A percentile compares a stretch with the other conserved stretches of the same genome.
phyloP scores from a whole-genome alignment of 805 yeast genomes.

The Scheffersomyces spartinae region DNA sequence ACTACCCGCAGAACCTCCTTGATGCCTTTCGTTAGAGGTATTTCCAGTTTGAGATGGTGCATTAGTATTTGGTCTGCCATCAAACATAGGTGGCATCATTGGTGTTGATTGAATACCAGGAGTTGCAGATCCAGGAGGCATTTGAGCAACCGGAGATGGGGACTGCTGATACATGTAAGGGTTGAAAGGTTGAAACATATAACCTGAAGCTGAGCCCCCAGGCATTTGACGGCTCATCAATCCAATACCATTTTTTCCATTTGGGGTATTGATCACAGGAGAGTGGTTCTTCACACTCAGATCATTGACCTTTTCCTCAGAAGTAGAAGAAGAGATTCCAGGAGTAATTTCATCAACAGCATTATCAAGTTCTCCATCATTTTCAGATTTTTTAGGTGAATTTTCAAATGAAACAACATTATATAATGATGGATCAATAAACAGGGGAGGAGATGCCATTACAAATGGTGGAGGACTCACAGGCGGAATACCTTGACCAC shows the following conservation, averaged over 20 bases:
- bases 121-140: constrained; percentile 1
- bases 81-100: not conserved
- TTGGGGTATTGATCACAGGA: too few species aligned
- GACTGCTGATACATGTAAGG: constrained; percentile 32
- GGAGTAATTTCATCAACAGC: too few species aligned
- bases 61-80: not conserved
- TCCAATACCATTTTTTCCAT: constrained; percentile 28
- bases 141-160: too few species aligned
- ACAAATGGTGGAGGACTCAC: constrained; percentile 27
- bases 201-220: constrained; percentile 12
- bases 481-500: constrained; percentile 20
- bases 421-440: not conserved
- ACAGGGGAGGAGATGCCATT: constrained; percentile 26
- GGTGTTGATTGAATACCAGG: not conserved
- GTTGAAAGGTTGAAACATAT: constrained; percentile 36
- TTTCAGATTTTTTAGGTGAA: constrained; percentile 3
- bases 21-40: too few species aligned
- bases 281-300: too few species aligned
- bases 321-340: too few species aligned
- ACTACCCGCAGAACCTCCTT: not conserved
- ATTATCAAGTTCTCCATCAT: constrained; percentile 5
- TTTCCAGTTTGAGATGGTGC: not conserved
- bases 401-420: constrained; percentile 2
- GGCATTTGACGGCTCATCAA: constrained; percentile 22
- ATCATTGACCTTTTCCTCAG: too few species aligned